A percentile compares a stretch with the other conserved stretches of the same genome.
phyloP scores from a whole-genome alignment of 768 basidiomycete genomes.

The Russula brevipes region DNA sequence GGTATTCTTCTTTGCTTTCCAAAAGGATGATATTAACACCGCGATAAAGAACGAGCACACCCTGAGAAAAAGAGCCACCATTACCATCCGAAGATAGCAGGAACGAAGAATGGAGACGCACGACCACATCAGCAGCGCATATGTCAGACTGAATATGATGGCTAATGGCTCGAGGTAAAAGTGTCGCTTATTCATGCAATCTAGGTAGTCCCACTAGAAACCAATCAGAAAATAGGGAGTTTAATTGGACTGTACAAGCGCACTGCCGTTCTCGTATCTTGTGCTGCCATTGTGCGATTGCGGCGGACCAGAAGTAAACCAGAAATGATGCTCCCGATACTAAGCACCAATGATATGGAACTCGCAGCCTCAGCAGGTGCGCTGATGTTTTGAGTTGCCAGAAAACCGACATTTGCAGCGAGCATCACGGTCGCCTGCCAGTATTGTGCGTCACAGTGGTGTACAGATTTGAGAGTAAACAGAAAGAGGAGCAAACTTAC shows the following conservation, averaged over 20 bases:
- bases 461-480: no score
- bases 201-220: conserved; percentile 28
- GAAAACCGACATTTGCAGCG: conserved; percentile 33
- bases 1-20: neutral
- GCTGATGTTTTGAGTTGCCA: conserved; percentile 35
- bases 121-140: conserved; percentile 57
- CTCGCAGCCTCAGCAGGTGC: conserved; percentile 46
- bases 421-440: conserved; percentile 35
- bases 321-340: conserved; percentile 45
- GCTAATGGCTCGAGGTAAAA: conserved; percentile 48
- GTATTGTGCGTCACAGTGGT: no score
- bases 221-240: conserved; percentile 4
- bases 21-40: conserved; percentile 26
- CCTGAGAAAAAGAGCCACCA: conserved; percentile 26
- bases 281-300: conserved; percentile 36
- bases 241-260: conserved; percentile 17
- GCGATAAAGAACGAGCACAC: conserved; percentile 39
- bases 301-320: conserved; percentile 45
- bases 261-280: conserved; percentile 27
- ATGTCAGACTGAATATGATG: conserved; percentile 51
- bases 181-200: conserved; percentile 25
- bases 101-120: conserved; percentile 32
- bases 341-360: conserved; percentile 45
- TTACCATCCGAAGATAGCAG: neutral
- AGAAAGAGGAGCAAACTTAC: neutral